Base-by-base conservation (phyloP, 805 yeast species). In the Wickerhamomyces sydowiorum region DNA sequence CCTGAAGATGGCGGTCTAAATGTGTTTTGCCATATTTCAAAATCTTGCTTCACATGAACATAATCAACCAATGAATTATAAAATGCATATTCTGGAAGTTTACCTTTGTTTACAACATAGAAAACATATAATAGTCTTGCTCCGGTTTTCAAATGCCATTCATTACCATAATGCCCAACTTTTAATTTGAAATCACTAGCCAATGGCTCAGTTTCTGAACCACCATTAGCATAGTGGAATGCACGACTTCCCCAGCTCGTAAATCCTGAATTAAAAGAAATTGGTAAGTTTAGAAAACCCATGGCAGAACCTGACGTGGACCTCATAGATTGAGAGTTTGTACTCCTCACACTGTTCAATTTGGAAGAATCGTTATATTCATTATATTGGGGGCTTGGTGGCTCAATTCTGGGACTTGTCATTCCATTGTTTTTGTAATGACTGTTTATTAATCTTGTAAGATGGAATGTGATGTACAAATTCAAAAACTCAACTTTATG, bases 11-110 rank as follows among this genome's bases (percentile, higher is more conserved):
- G n/a, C n/a, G n/a, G n/a, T 38, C 45, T 10, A 28, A 5, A 4
- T 7, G 19, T 28, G 14, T 28, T 28, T 28, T 19, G 9, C 15
- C 31, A 28, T 28, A 76, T 69, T 51, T 86, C 95, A 62, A 84
- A 93, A 61, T 91, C 99, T 41, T 78, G 74, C 43, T 72, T 78
- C 27, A 86, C 71, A 52, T 86, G 86, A 20, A 87, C 79, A 57
- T 72, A 86, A 59, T 91, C 98, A 3, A 85, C 82, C 62, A 89
- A 66, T 5, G 84, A 73, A 58, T 91, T 91, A 65, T 91, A 91
- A 53, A 86, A 87, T 0, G 61, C 12, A 33, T 40, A 54, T 3
- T 37, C 41, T 2, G 54, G 56, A 1, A 51, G 24, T 45, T 53
- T 52, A 12, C 43, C 45, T 35, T 69, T 61, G 24, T 81, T 82